These are phyloP conservation scores for Populus hybrid DNA, from an alignment of 441 rosid species.

Conservation along the genomic window DNA sequence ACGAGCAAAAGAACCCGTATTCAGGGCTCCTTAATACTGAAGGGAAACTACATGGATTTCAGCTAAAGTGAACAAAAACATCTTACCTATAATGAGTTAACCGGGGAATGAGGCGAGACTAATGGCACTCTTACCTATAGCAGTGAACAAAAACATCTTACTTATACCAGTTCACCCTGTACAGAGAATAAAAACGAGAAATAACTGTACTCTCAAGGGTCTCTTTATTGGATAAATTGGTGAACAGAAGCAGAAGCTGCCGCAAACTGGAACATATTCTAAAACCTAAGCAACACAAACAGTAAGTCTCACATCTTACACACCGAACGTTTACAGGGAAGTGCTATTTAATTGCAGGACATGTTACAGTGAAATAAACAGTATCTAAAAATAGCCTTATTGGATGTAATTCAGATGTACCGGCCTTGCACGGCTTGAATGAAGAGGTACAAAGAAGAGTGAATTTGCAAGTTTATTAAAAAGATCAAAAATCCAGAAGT, in stretches of 20 bases:
- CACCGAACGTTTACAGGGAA: not conserved
- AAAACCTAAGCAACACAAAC: not conserved
- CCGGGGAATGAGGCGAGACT: too few species aligned
- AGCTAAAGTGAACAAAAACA: too few species aligned
- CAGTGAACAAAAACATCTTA: too few species aligned
- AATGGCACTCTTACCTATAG: too few species aligned
- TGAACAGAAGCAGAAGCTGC: not conserved
- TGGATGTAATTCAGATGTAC: constrained; percentile 24
- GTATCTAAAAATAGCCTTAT: constrained; percentile 25
- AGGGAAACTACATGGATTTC: too few species aligned
- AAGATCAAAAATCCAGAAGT: constrained; percentile 17
- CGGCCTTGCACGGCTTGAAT: constrained; percentile 20
- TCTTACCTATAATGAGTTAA: too few species aligned
- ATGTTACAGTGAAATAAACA: constrained; percentile 21
- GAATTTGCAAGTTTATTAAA: constrained; percentile 30
- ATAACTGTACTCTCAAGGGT: not conserved
- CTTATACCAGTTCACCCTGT: too few species aligned
- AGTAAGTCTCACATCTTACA: not conserved
- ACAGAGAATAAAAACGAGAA: too few species aligned
- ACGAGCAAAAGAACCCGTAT: too few species aligned
- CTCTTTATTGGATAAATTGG: not conserved
- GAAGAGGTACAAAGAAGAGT: constrained; percentile 11
- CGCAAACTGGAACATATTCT: not conserved
- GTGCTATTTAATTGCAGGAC: constrained; percentile 22
- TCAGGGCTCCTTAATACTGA: too few species aligned